Conservation (phyloP, 805 yeast genomes). For the Candida incommunis region DNA sequence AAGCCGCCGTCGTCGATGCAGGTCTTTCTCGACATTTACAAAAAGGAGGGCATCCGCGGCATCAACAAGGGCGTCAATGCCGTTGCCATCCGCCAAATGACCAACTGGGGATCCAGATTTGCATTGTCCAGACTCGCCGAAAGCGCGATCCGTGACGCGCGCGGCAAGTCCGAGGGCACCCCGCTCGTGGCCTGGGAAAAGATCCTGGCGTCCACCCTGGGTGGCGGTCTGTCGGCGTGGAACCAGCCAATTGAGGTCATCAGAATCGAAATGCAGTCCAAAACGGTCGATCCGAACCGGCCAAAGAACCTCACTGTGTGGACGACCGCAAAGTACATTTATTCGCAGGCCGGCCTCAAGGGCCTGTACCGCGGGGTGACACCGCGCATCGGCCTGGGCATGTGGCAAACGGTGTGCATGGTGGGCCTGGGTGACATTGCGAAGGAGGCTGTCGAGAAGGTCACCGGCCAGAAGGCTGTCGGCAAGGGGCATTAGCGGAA, state of each 20-base stretch:
- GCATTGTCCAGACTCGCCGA: conserved; percentile 89
- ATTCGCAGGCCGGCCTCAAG: conserved; percentile 64
- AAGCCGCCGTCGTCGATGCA: conserved; percentile 63
- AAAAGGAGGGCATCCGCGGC: conserved; percentile 82
- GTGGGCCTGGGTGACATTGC: conserved; percentile 96
- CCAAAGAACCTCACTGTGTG: conserved; percentile 78
- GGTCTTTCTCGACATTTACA: conserved; percentile 75
- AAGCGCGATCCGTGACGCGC: conserved; percentile 52
- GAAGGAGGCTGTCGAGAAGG: conserved; percentile 47
- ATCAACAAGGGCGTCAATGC: conserved; percentile 97
- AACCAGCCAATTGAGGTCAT: conserved; percentile 98
- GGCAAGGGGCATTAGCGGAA: neutral
- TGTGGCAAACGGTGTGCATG: conserved; percentile 98
- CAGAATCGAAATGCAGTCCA: conserved; percentile 95
- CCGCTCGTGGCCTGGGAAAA: conserved; percentile 66
- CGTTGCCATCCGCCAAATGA: conserved; percentile 96
- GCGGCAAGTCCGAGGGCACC: conserved; percentile 44
- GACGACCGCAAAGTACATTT: conserved; percentile 70
- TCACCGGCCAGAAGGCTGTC: conserved; percentile 44
- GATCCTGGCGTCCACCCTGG: conserved; percentile 71
- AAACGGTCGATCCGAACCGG: conserved; percentile 86
- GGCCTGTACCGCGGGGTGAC: conserved; percentile 95
- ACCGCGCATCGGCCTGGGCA: conserved; percentile 91
- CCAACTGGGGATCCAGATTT: conserved; percentile 98
- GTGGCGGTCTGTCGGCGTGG: conserved; percentile 98